phyloP scores from a whole-genome alignment of 2,329 filamentous ascomycete species.

The Periconia sp. region DNA sequence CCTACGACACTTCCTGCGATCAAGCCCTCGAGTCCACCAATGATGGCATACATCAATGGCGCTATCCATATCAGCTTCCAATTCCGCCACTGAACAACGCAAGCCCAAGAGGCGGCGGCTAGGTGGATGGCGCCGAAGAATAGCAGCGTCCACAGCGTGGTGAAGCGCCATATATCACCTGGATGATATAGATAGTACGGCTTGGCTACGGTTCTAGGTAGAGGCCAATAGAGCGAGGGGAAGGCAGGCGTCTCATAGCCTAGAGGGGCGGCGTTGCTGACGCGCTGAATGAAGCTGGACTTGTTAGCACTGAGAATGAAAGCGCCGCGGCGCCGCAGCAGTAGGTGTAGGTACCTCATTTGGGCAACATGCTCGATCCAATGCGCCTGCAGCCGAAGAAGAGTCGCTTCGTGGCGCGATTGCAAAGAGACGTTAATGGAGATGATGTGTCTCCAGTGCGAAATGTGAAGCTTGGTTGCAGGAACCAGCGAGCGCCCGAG shows the following conservation, averaged over 20 bases:
- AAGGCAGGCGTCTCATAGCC: constrained; percentile 75
- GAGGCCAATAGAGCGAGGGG: constrained; percentile 81
- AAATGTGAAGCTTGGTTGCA: neutral
- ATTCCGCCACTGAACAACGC: constrained; percentile 69
- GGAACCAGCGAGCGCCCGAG: constrained; percentile 5
- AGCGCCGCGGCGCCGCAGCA: neutral
- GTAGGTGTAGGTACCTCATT: constrained; percentile 35
- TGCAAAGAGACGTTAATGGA: neutral
- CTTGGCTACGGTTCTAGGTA: constrained; percentile 62
- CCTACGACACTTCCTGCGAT: constrained; percentile 83
- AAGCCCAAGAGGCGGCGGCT: constrained; percentile 72
- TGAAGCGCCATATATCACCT: constrained; percentile 84
- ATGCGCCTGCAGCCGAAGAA: neutral
- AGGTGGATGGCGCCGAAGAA: constrained; percentile 78
- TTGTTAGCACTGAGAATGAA: constrained; percentile 5
- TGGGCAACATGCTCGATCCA: constrained; percentile 26
- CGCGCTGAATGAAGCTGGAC: constrained; percentile 52
- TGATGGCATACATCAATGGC: constrained; percentile 71
- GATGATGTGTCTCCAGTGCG: neutral
- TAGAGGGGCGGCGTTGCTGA: constrained; percentile 55
- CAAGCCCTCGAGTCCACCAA: constrained; percentile 77
- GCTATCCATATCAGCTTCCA: constrained; percentile 71
- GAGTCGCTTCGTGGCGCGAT: neutral
- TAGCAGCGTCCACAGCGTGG: constrained; percentile 83
- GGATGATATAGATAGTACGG: constrained; percentile 74